Evolutionary conservation across 257 asterid genomes (phyloP), one percentile per base, ranked within the genome.

Genomic region (Solanum pennellii): DNA sequence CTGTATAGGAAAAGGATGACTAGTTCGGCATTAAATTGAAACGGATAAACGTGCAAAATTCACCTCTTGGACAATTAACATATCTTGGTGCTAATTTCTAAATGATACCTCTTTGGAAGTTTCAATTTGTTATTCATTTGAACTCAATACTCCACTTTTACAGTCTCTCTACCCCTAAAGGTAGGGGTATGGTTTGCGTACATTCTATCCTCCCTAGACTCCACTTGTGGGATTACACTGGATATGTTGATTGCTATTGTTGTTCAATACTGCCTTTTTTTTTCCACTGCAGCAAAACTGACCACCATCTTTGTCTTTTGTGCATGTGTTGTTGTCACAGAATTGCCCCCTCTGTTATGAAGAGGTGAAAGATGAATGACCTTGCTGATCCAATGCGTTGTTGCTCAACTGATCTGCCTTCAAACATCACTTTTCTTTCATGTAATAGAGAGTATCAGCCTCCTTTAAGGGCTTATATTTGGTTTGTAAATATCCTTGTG

Each of bases 291-390:
- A 56, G 87, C 21, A 79, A 13, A 83, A 37, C 29, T 59, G 62
- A 89, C 37, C 45, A 42, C 13, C 44, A 3, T 39, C 41, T 86
- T 86, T 86, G 12, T 4, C 84, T 20, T 25, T 13, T 66, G 20
- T 86, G n/a, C 75, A 27, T 74, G 25, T 85, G 29, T 72, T 20
- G 60, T 90, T 20, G 60, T 91, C n/a, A 44, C 95, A 96, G 98
- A 94, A 88, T 90, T 96, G 98, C 92, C 98, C 98, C 21, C 90
- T 96, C 75, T 94, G 98, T 76, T 94, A 90, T 86, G 93, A 88
- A 90, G 98, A 94, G 93, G 98, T 96, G 88, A 87, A 85, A 88
- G 98, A 91, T 4, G 91, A 94, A 88, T 92, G 92, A 92, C 20
- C 33, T 60, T 35, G 88, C 60, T 31, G n/a, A 42, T 74, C 52